phyloP scores from a whole-genome alignment of 345 rosid genomes.

The Eucalyptus rudis region DNA sequence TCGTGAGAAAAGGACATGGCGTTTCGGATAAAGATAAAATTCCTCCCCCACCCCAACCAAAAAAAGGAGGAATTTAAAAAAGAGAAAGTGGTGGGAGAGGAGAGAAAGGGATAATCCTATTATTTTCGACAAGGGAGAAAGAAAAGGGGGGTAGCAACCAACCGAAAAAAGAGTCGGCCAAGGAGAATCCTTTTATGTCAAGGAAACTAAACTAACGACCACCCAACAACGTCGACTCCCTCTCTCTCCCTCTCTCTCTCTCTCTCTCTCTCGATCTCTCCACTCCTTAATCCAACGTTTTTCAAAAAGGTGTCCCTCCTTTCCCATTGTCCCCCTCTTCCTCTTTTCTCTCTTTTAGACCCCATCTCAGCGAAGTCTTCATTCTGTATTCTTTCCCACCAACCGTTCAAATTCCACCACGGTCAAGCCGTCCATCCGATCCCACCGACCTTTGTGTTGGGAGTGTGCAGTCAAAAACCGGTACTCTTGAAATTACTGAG shows the following conservation, averaged over 20 bases:
- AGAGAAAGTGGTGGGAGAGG: not conserved
- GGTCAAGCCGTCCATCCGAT: not conserved
- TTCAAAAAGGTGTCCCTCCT: not conserved
- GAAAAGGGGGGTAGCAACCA: too few relatives aligned
- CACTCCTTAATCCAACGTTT: not conserved
- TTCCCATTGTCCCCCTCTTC: not conserved
- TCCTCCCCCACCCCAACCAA: not conserved
- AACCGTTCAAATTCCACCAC: not conserved
- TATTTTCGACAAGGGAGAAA: not conserved
- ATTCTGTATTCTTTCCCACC: not conserved
- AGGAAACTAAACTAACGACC: conserved; percentile 1
- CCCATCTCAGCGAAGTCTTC: not conserved
- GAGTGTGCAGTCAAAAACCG: rapidly evolving
- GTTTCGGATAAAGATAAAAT: not conserved
- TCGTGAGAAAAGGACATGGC: not conserved
- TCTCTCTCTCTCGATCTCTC: too few relatives aligned
- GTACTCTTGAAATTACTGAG: too few relatives aligned
- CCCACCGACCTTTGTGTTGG: not conserved
- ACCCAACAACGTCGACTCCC: not conserved
- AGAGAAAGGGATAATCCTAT: not conserved
- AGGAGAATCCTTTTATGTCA: not conserved
- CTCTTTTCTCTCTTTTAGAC: not conserved
- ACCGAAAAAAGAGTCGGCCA: not conserved
- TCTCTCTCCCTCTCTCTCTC: too few relatives aligned
- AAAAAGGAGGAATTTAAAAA: not conserved